Evolutionary conservation across 2,329 filamentous ascomycete species (phyloP).

Genomic region (Shiraia sp.): DNA sequence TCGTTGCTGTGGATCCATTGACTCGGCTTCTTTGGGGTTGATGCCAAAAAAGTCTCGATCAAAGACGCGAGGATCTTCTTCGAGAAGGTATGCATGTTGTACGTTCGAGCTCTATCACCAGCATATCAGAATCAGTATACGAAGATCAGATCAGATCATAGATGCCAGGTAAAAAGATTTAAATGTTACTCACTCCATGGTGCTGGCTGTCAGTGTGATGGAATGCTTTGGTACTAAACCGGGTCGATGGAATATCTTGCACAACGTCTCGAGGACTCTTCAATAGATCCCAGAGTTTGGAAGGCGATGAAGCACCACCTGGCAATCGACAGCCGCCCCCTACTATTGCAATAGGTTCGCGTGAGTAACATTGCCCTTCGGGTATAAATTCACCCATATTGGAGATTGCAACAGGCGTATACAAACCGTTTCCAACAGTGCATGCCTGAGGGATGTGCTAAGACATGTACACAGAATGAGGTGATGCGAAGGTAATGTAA

Average conservation of each 20-base stretch:
- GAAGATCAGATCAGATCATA: too few species aligned
- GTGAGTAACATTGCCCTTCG: too few species aligned
- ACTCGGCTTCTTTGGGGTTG: conserved; percentile 12
- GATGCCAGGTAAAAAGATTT: too few species aligned
- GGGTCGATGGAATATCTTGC: conserved; percentile 26
- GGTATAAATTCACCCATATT: too few species aligned
- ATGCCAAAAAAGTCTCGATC: conserved; percentile 28
- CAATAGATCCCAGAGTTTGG: conserved; percentile 42
- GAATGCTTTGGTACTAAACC: conserved; percentile 32
- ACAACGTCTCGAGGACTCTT: conserved; percentile 31
- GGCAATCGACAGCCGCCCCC: conserved; percentile 44
- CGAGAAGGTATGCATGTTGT: too few species aligned
- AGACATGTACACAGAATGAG: too few species aligned
- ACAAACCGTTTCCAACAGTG: too few species aligned
- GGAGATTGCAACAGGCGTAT: too few species aligned
- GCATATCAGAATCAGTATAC: too few species aligned
- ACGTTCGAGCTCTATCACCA: too few species aligned
- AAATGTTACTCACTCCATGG: conserved; percentile 39
- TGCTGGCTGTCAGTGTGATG: conserved; percentile 31
- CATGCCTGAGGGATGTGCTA: too few species aligned
- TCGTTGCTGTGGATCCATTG: conserved; percentile 29
- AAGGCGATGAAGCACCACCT: conserved; percentile 33
- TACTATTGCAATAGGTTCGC: conserved; percentile 41
- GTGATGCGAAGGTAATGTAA: too few species aligned
- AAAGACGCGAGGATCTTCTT: conserved; percentile 4